These are phyloP conservation scores for Botrytis byssoidea DNA, from an alignment of 2,329 filamentous ascomycete species.

Conservation along the genomic window DNA sequence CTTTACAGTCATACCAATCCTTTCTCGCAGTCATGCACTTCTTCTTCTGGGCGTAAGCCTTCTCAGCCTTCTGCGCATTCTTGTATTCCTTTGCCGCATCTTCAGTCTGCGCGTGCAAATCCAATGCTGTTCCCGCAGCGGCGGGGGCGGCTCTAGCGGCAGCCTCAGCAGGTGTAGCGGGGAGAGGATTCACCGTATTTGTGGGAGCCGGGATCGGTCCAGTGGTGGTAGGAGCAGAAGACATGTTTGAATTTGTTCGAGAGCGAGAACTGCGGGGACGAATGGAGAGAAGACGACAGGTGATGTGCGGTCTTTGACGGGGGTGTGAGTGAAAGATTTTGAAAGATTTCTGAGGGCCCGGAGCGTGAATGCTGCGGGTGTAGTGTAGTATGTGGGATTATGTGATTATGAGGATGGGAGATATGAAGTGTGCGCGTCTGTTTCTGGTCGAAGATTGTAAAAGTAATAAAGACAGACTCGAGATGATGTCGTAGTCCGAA, in stretches of 20 bases:
- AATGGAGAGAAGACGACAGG: constrained; percentile 10
- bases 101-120: constrained; percentile 8
- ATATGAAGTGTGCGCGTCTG: not conserved
- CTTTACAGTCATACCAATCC: constrained; percentile 12
- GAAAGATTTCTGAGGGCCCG: constrained; percentile 1
- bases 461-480: not conserved
- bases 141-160: not conserved
- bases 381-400: constrained; percentile 1
- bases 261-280: not conserved
- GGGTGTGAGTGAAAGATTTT: constrained; percentile 18
- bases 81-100: not conserved
- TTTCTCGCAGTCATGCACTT: constrained; percentile 13
- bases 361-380: not conserved
- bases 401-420: constrained; percentile 4
- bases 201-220: constrained; percentile 7
- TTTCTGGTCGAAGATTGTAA: not conserved
- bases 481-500: not conserved
- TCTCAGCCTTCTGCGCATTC: not conserved
- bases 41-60: constrained; percentile 4
- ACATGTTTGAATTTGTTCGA: constrained; percentile 14
- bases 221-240: not conserved
- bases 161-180: constrained; percentile 7
- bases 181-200: constrained; percentile 20
- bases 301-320: constrained; percentile 16
- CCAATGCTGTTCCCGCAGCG: not conserved